phyloP scores from a whole-genome alignment of 192 early-diverging fungal genomes.

The Coemansia aciculifera region DNA sequence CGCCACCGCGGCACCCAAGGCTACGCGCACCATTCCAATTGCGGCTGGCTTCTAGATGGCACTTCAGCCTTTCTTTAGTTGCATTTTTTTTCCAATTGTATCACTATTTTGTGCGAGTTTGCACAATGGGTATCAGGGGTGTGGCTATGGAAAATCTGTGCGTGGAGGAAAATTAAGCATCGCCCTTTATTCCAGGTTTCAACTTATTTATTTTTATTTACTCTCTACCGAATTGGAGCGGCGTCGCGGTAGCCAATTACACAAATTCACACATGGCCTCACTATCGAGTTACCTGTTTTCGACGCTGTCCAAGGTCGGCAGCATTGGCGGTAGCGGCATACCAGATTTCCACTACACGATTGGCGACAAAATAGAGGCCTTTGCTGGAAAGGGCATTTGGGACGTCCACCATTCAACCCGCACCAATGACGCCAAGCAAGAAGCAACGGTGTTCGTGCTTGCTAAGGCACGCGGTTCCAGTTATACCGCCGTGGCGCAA shows the following conservation, averaged over 20 bases:
- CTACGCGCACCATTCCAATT: slow-evolving; percentile 46
- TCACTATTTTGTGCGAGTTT: neutral
- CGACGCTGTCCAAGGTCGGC: slow-evolving; percentile 47
- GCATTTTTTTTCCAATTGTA: neutral
- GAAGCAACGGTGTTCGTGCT: slow-evolving; percentile 83
- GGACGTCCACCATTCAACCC: slow-evolving; percentile 55
- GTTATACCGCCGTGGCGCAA: slow-evolving; percentile 77
- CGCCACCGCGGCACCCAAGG: slow-evolving; percentile 26
- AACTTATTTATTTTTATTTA: neutral
- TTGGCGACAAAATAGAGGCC: slow-evolving; percentile 65
- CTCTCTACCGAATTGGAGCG: neutral
- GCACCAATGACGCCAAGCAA: slow-evolving; percentile 58
- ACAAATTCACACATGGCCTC: slow-evolving; percentile 24
- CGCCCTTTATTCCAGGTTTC: neutral
- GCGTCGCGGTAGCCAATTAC: neutral
- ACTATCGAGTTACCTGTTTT: slow-evolving; percentile 44
- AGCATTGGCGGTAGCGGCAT: slow-evolving; percentile 60
- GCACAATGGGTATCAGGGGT: neutral
- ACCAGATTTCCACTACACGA: slow-evolving; percentile 63
- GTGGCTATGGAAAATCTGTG: neutral
- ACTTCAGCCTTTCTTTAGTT: neutral
- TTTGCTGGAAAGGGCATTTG: slow-evolving; percentile 64
- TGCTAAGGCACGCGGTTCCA: slow-evolving; percentile 64
- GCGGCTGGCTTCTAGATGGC: slow-evolving; percentile 13
- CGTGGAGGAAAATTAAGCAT: neutral